A percentile compares a stretch with the other conserved stretches of the same genome.
These are phyloP conservation scores for Anthracocystis walkeri DNA, from an alignment of 1,284 basidiomycete species.

Conservation along the genomic window DNA sequence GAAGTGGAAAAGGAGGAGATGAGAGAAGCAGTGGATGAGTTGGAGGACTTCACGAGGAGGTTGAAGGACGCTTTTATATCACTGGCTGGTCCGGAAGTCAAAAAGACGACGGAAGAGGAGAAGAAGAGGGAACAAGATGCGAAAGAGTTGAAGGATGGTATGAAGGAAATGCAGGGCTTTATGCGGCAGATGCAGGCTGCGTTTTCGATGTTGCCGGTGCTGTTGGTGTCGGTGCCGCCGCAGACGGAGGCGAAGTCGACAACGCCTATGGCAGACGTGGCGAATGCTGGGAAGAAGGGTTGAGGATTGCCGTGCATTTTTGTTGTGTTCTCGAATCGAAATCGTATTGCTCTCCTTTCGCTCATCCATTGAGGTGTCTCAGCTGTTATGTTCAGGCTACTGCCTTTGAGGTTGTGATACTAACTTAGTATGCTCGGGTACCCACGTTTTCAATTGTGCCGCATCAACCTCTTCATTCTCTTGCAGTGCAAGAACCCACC, in stretches of 20 bases:
- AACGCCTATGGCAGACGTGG: too few species aligned
- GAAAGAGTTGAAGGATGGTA: constrained; percentile 4
- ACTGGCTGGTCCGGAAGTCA: constrained; percentile 13
- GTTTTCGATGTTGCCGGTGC: constrained; percentile 7
- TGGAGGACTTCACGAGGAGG: constrained; percentile 1
- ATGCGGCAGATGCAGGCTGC: constrained; percentile 10
- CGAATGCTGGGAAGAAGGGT: too few species aligned
- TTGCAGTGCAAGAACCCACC: too few species aligned
- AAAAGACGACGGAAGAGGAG: constrained; percentile 4
- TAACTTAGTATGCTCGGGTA: too few species aligned
- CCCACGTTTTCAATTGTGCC: too few species aligned
- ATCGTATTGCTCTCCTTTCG: too few species aligned
- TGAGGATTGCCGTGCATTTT: too few species aligned
- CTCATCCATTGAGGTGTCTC: too few species aligned
- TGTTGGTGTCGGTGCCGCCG: background rate
- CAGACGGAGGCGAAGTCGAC: background rate
- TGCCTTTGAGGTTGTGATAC: too few species aligned
- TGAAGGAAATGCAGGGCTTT: constrained; percentile 2
- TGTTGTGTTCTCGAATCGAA: too few species aligned
- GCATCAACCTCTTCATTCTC: too few species aligned
- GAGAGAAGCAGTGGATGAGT: background rate
- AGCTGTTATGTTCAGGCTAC: too few species aligned
- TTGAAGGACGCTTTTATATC: constrained; percentile 10
- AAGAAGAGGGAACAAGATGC: constrained; percentile 3
- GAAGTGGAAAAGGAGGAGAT: background rate